Evolutionary conservation across 306 rosid genomes (phyloP).

Genomic region (Quercus berberidifolia): DNA sequence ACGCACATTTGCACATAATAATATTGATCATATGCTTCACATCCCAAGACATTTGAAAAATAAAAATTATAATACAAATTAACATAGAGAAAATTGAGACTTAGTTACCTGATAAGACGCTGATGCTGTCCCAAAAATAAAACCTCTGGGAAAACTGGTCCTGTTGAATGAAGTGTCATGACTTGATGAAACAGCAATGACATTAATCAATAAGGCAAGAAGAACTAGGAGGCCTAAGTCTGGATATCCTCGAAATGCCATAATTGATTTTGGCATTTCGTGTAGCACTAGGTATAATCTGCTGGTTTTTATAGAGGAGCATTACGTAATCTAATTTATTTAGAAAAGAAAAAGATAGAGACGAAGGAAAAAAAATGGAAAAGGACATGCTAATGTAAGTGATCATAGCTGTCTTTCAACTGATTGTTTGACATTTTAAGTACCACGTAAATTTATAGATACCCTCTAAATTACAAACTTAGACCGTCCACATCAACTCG

Average conservation of each 20-base stretch:
- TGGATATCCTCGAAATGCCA: not conserved
- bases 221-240: not conserved
- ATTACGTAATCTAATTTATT: not conserved
- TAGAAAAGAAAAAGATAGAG: too few relatives aligned
- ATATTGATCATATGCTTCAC: too few relatives aligned
- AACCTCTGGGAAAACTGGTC: not conserved
- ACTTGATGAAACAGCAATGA: not conserved
- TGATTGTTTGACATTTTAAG: too few relatives aligned
- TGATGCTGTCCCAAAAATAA: not conserved
- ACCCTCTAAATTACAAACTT: too few relatives aligned
- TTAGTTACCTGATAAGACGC: not conserved
- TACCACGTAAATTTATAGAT: too few relatives aligned
- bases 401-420: too few relatives aligned
- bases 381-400: too few relatives aligned
- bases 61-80: too few relatives aligned
- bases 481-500: too few relatives aligned
- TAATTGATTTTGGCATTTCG: not conserved
- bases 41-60: too few relatives aligned
- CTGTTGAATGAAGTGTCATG: not conserved
- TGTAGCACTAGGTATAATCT: not conserved
- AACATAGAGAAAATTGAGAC: too few relatives aligned
- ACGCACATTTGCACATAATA: not conserved
- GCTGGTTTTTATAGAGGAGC: not conserved
- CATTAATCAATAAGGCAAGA: not conserved
- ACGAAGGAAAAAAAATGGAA: too few relatives aligned